phyloP scores from a whole-genome alignment of 108 stramenopile genomes.

The Nitzschia sp. region DNA sequence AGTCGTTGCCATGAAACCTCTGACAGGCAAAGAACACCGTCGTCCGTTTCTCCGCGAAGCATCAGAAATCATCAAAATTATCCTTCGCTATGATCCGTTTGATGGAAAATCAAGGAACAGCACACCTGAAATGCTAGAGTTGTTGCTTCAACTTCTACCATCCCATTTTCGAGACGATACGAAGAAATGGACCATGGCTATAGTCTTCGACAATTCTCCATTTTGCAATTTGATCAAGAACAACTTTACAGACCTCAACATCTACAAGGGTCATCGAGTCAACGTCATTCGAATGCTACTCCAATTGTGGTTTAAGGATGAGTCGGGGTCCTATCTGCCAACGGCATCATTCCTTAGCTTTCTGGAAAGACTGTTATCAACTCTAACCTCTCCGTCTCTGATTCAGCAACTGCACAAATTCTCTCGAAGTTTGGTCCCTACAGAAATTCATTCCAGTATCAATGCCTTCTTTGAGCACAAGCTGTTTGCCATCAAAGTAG shows the following conservation, averaged over 20 bases:
- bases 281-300: conserved; percentile 10
- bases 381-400: too few relatives aligned
- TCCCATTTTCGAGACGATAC: conserved; percentile 41
- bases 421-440: conserved; percentile 14
- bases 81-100: conserved; percentile 33
- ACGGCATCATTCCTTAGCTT: conserved; percentile 3
- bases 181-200: conserved; percentile 40
- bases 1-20: conserved; percentile 65
- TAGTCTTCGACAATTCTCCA: conserved; percentile 44
- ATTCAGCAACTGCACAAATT: too few relatives aligned
- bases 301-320: conserved; percentile 30
- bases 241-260: conserved; percentile 26
- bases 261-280: background rate
- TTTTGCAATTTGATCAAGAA: conserved; percentile 35
- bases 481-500: conserved; percentile 6
- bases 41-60: conserved; percentile 31
- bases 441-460: conserved; percentile 7
- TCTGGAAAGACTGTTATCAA: conserved; percentile 4
- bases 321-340: background rate
- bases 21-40: conserved; percentile 28
- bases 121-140: conserved; percentile 44
- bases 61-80: conserved; percentile 34
- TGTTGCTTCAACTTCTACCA: conserved; percentile 66
- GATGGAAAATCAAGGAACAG: conserved; percentile 7
- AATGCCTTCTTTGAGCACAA: conserved; percentile 17